Percentiles rank a stretch among this genome's conserved stretches.
Conservation (phyloP, 192 early-diverging fungal genomes). For the Coemansia sp. region DNA sequence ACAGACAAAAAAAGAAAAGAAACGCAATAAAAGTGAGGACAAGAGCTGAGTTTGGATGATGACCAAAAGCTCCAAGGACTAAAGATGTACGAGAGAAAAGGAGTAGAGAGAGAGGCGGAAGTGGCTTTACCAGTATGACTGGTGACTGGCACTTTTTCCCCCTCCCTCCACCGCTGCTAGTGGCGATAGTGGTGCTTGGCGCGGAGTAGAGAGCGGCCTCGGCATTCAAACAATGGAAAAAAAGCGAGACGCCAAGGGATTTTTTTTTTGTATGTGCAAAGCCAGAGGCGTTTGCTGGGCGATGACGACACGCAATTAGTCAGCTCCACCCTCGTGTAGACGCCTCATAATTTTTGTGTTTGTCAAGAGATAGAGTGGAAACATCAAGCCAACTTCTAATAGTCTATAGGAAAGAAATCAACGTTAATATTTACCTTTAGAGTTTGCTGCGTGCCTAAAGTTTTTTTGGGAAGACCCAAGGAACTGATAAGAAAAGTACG, state of each 20-base stretch:
- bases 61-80: neutral
- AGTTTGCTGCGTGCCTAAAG: neutral
- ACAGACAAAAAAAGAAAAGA: neutral
- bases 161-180: neutral
- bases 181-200: neutral
- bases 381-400: constrained; percentile 3
- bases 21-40: neutral
- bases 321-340: neutral
- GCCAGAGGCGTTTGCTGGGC: neutral
- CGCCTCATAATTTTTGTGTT: neutral
- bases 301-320: constrained; percentile 9
- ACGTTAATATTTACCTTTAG: constrained; percentile 3
- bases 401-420: neutral
- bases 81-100: neutral
- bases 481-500: neutral
- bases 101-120: neutral
- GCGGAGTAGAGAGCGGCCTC: constrained; percentile 5
- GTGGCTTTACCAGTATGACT: neutral
- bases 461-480: neutral
- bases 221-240: neutral
- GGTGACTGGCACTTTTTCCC: neutral
- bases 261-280: neutral
- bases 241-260: neutral
- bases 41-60: neutral
- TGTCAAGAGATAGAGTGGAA: neutral